Evolutionary conservation across 257 asterid genomes (phyloP).

Genomic region (Misopates orontium): DNA sequence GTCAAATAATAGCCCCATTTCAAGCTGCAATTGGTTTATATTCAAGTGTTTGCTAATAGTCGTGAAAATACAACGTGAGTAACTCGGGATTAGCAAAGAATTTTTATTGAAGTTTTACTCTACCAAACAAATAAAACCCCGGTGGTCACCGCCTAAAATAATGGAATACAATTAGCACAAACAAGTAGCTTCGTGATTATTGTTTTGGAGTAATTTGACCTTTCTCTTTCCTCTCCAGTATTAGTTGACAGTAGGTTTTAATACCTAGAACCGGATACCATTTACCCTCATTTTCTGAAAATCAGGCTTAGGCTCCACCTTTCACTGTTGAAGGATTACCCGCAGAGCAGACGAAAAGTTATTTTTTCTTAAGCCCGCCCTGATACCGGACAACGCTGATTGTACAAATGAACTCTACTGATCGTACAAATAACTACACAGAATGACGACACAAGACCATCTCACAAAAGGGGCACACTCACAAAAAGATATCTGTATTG

Average conservation of each 20-base stretch:
- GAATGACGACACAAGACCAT: not conserved
- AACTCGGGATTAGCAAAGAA: too few species aligned
- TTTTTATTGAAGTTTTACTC: too few species aligned
- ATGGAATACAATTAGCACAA: not conserved
- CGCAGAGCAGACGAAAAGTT: not conserved
- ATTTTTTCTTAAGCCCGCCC: not conserved
- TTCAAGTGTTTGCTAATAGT: too few species aligned
- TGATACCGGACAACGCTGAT: not conserved
- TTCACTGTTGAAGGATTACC: not conserved
- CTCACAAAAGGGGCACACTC: constrained; percentile 19
- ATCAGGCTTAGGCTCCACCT: too few species aligned
- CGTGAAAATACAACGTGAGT: too few species aligned
- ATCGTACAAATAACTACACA: constrained; percentile 9
- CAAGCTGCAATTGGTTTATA: too few species aligned
- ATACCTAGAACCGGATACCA: too few species aligned
- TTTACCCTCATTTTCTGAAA: too few species aligned
- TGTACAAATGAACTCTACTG: constrained; percentile 5
- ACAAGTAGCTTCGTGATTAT: not conserved
- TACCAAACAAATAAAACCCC: too few species aligned
- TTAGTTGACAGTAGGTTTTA: not conserved
- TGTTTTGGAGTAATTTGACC: not conserved
- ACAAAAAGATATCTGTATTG: constrained; percentile 19
- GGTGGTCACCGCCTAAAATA: not conserved
- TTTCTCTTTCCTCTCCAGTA: not conserved
- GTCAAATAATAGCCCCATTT: too few species aligned